Evolutionary conservation across 805 yeast species (phyloP), one percentile per base, ranked within the genome.

Genomic region (Clavispora phyllophila): DNA sequence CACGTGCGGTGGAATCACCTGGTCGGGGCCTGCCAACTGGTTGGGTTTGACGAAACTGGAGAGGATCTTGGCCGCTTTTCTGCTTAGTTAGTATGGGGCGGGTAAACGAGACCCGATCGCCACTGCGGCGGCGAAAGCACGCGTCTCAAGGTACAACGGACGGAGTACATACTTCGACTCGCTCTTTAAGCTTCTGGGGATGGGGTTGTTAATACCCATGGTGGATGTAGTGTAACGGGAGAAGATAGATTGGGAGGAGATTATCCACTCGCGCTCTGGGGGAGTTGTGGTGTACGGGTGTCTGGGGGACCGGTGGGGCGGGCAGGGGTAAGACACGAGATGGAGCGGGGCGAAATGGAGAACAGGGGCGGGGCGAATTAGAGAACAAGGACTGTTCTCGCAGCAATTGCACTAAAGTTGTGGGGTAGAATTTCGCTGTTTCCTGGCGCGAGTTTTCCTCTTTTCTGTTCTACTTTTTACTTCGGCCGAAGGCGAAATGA

Each of bases 41-140:
- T 93, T 91, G 8, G 99, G 98, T 65, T 91, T 91, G 56, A 93
- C 76, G 58, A 91, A 93, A 22, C 95, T 84, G 3, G 96, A 76
- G 41, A 91, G 78, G 43, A 91, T 79, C 58, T 88, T 87, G 19
- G 98, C 97, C 10, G 96, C 98, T 70, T 91, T 91, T 58, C 91
- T 84, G 41, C n/a, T 28, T 22, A 45, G 44, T 41, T 33, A 46
- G 43, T 37, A 40, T 15, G 19, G n/a, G 13, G 24, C 12, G 26
- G n/a, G 8, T 5, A 5, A 41, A 22, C 8, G n/a, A n/a, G n/a
- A n/a, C n/a, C n/a, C n/a, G n/a, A n/a, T n/a, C n/a, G n/a, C n/a
- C n/a, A n/a, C n/a, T n/a, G n/a, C n/a, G n/a, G n/a, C n/a, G n/a
- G n/a, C n/a, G n/a, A n/a, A n/a, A n/a, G n/a, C n/a, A n/a, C n/a